Conservation (phyloP, 257 asterid genomes). For the Nicotiana sylvestris region DNA sequence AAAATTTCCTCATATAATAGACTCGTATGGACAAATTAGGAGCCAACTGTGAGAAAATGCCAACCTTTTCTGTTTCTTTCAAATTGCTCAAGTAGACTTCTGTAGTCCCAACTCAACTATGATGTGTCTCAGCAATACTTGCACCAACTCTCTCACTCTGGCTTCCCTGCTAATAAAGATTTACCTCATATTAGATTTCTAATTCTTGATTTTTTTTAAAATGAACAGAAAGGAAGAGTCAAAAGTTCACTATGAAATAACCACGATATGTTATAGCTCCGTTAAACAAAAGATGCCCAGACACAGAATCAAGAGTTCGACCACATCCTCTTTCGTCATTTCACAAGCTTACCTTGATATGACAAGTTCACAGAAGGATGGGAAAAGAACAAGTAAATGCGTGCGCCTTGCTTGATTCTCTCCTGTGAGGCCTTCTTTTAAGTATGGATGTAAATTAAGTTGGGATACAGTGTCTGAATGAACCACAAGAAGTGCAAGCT, state of each 20-base stretch:
- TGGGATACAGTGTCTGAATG: slow-evolving; percentile 64
- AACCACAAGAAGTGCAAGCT: slow-evolving; percentile 71
- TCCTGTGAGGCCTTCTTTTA: slow-evolving; percentile 43
- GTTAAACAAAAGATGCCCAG: not conserved
- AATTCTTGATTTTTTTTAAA: not conserved
- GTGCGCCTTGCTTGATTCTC: slow-evolving; percentile 44
- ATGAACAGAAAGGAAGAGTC: not conserved
- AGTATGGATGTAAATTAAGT: slow-evolving; percentile 67
- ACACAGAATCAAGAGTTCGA: not conserved
- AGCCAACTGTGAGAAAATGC: not conserved
- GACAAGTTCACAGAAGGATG: slow-evolving; percentile 92
- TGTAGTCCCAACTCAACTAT: slow-evolving; percentile 66
- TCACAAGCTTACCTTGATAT: slow-evolving; percentile 61
- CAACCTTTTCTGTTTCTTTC: not conserved
- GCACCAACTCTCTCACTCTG: slow-evolving; percentile 76
- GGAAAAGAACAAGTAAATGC: slow-evolving; percentile 81
- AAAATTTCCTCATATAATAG: not conserved
- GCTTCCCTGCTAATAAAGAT: slow-evolving; percentile 58
- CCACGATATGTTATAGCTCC: not conserved
- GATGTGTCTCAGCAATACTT: slow-evolving; percentile 62
- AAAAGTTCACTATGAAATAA: not conserved
- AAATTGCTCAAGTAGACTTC: slow-evolving; percentile 37
- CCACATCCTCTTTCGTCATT: slow-evolving; percentile 11
- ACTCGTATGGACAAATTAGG: not conserved
- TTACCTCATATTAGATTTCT: slow-evolving; percentile 11